Conservation (phyloP, 768 basidiomycete species). For the Lentinula edodes region DNA sequence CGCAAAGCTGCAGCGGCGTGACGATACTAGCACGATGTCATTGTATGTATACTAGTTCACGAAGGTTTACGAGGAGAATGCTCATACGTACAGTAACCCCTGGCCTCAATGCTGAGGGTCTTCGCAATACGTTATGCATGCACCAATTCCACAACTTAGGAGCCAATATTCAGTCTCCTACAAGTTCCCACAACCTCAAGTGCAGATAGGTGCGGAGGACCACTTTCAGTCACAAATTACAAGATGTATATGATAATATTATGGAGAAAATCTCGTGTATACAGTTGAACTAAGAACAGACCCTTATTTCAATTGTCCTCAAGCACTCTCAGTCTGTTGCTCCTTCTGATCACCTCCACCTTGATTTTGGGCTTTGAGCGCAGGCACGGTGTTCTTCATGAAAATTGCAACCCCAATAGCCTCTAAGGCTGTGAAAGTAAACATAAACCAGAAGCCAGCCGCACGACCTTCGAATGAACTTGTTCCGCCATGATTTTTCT, state of each 20-base stretch:
- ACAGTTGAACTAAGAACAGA: neutral
- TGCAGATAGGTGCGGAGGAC: no score
- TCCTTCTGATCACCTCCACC: neutral
- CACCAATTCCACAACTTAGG: no score
- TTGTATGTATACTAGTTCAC: no score
- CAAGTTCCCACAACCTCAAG: no score
- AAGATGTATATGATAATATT: neutral
- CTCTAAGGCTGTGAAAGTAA: conserved; percentile 20
- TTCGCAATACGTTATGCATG: no score
- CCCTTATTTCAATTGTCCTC: neutral
- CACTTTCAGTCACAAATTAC: neutral
- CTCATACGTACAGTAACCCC: no score
- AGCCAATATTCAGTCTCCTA: no score
- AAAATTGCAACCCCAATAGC: neutral
- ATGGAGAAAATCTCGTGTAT: neutral
- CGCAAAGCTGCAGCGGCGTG: no score
- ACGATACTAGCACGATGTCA: no score
- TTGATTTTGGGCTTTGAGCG: neutral
- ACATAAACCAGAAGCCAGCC: conserved; percentile 39
- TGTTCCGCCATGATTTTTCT: conserved; percentile 25
- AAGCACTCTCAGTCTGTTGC: neutral
- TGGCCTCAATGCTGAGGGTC: no score
- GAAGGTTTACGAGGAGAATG: no score
- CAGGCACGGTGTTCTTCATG: conserved; percentile 5
- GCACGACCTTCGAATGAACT: conserved; percentile 33